These are phyloP conservation scores for Neonectria coccinea DNA, from an alignment of 2,329 filamentous ascomycete species.

Conservation along the genomic window DNA sequence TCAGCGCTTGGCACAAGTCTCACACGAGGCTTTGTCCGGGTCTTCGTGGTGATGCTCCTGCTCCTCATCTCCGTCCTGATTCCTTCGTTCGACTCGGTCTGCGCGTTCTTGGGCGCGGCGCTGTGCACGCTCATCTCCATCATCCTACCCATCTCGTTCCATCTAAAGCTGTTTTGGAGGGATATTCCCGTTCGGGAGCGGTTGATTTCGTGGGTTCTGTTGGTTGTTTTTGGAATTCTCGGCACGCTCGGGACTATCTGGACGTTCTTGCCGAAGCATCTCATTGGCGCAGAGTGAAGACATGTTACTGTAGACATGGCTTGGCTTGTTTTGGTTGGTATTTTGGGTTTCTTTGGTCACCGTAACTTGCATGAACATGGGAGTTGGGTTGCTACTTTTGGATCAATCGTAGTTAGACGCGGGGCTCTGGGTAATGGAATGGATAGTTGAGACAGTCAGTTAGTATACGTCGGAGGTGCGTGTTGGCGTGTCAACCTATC, in stretches of 20 bases:
- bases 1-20: slow-evolving; percentile 56
- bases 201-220: slow-evolving; percentile 74
- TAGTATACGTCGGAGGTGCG: background rate
- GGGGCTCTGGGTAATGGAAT: too few relatives aligned
- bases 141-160: slow-evolving; percentile 87
- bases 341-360: slow-evolving; percentile 24
- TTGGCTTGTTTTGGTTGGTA: background rate
- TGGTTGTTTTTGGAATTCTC: slow-evolving; percentile 75
- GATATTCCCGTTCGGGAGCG: slow-evolving; percentile 75
- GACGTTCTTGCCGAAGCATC: slow-evolving; percentile 85
- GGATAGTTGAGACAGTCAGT: too few relatives aligned
- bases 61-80: slow-evolving; percentile 76
- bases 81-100: slow-evolving; percentile 88
- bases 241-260: slow-evolving; percentile 85
- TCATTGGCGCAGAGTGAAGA: slow-evolving; percentile 66
- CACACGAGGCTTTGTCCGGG: slow-evolving; percentile 71
- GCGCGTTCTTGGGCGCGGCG: slow-evolving; percentile 89
- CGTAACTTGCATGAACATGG: slow-evolving; percentile 1
- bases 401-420: background rate
- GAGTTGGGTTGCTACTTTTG: slow-evolving; percentile 8
- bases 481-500: slow-evolving; percentile 17
- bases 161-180: slow-evolving; percentile 86
- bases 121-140: slow-evolving; percentile 96
- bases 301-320: background rate
- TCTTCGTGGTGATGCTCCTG: slow-evolving; percentile 77